These are phyloP conservation scores for Furcasterigmium sp. DNA, from an alignment of 2,329 filamentous ascomycete genomes.

Conservation along the genomic window DNA sequence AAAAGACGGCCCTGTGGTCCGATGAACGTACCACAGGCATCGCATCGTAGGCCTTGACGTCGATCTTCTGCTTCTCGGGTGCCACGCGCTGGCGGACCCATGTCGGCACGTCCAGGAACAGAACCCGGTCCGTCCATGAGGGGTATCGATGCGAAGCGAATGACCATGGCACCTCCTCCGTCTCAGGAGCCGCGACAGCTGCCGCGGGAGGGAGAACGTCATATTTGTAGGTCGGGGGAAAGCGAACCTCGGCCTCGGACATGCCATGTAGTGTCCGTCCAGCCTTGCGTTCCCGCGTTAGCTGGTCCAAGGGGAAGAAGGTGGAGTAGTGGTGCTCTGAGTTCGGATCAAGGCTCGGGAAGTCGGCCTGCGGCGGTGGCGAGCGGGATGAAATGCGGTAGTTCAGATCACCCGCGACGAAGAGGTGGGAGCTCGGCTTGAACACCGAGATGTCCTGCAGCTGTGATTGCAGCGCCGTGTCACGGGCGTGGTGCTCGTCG, in stretches of 20 bases:
- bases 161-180: constrained; percentile 47
- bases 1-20: constrained; percentile 80
- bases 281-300: constrained; percentile 64
- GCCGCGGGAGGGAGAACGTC: constrained; percentile 33
- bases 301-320: constrained; percentile 73
- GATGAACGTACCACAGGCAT: constrained; percentile 76
- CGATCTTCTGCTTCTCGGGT: constrained; percentile 40
- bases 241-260: constrained; percentile 66
- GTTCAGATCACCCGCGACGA: constrained; percentile 89
- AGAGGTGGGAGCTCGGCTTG: constrained; percentile 68
- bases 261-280: constrained; percentile 74
- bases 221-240: constrained; percentile 95
- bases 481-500: constrained; percentile 26
- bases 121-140: constrained; percentile 87
- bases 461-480: constrained; percentile 31
- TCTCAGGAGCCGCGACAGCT: constrained; percentile 18
- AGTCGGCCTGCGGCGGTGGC: constrained; percentile 57
- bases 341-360: constrained; percentile 53
- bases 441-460: constrained; percentile 65
- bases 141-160: constrained; percentile 85
- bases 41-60: constrained; percentile 64
- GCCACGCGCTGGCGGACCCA: constrained; percentile 9
- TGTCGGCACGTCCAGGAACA: constrained; percentile 62
- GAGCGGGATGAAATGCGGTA: constrained; percentile 73
- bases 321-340: constrained; percentile 57